These are phyloP conservation scores for Pyracantha coccinea DNA, from an alignment of 331 rosid species.

Conservation along the genomic window DNA sequence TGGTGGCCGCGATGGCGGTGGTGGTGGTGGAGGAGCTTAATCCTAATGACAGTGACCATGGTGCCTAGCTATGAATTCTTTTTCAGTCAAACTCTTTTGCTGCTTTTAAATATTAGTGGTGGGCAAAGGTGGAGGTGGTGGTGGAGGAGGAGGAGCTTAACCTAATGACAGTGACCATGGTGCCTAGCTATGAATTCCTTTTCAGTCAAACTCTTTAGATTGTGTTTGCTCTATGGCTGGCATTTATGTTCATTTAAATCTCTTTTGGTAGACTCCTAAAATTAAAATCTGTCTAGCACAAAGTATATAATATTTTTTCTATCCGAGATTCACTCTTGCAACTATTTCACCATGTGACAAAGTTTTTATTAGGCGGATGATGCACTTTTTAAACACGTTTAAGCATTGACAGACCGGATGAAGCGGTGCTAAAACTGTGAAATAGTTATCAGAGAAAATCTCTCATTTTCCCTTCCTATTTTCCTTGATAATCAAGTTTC, in stretches of 20 bases:
- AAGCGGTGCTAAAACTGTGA: too few species aligned
- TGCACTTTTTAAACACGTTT: too few species aligned
- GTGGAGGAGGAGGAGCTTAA: slow-evolving; percentile 4
- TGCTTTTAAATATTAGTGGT: background rate
- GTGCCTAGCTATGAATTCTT: slow-evolving; percentile 2
- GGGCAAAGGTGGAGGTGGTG: slow-evolving; percentile 6
- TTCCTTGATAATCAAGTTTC: slow-evolving; percentile 2
- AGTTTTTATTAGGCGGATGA: too few species aligned
- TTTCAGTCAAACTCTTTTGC: slow-evolving; percentile 36
- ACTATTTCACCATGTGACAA: too few species aligned
- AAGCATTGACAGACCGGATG: too few species aligned
- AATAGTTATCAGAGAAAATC: too few species aligned
- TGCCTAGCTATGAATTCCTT: slow-evolving; percentile 2
- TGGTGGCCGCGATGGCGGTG: slow-evolving; percentile 8
- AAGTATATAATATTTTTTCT: background rate
- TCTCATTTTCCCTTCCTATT: background rate
- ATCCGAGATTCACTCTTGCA: too few species aligned
- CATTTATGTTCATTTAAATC: slow-evolving; percentile 10
- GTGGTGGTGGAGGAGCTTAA: background rate
- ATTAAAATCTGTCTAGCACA: background rate
- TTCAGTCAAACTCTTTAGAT: slow-evolving; percentile 41
- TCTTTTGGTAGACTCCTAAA: background rate
- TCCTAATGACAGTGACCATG: slow-evolving; percentile 38
- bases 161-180: slow-evolving; percentile 37
- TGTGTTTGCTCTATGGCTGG: slow-evolving; percentile 48